Evolutionary conservation across 2,329 filamentous ascomycete species (phyloP).

Genomic region (Xylaria digitata): DNA sequence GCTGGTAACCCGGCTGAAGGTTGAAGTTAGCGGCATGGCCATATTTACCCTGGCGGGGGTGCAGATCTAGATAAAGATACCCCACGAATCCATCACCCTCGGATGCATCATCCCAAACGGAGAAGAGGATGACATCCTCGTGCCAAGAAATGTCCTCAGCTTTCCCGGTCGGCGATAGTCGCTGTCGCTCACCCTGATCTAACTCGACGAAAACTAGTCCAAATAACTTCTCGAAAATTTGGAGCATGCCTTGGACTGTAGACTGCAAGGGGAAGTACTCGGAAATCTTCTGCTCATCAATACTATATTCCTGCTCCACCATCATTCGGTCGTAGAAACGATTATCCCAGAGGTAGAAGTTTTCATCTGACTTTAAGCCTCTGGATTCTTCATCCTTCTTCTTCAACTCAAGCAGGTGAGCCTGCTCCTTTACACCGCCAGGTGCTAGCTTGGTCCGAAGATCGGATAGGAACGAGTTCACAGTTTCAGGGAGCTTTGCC

Average conservation of each 20-base stretch:
- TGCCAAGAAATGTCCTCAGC: slow-evolving; percentile 83
- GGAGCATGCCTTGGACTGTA: slow-evolving; percentile 81
- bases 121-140: slow-evolving; percentile 83
- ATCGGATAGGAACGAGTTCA: slow-evolving; percentile 78
- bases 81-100: slow-evolving; percentile 80
- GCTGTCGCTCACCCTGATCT: slow-evolving; percentile 71
- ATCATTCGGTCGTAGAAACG: slow-evolving; percentile 83
- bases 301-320: slow-evolving; percentile 82
- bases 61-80: slow-evolving; percentile 85
- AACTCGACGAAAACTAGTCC: slow-evolving; percentile 83
- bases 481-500: slow-evolving; percentile 79
- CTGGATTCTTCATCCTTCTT: slow-evolving; percentile 73
- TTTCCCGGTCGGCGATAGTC: slow-evolving; percentile 73
- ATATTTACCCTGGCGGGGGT: slow-evolving; percentile 84
- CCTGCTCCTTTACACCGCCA: slow-evolving; percentile 77
- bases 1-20: slow-evolving; percentile 76
- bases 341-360: slow-evolving; percentile 86
- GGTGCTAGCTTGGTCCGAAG: slow-evolving; percentile 73
- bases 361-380: slow-evolving; percentile 69
- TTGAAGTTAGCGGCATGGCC: slow-evolving; percentile 88
- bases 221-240: slow-evolving; percentile 85
- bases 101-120: slow-evolving; percentile 81
- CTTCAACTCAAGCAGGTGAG: slow-evolving; percentile 79
- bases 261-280: slow-evolving; percentile 85
- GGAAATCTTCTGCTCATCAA: slow-evolving; percentile 82